A percentile compares a stretch with the other conserved stretches of the same genome.
Conservation (phyloP, 495 filamentous ascomycete genomes). For the Pyrenula aspistea region DNA sequence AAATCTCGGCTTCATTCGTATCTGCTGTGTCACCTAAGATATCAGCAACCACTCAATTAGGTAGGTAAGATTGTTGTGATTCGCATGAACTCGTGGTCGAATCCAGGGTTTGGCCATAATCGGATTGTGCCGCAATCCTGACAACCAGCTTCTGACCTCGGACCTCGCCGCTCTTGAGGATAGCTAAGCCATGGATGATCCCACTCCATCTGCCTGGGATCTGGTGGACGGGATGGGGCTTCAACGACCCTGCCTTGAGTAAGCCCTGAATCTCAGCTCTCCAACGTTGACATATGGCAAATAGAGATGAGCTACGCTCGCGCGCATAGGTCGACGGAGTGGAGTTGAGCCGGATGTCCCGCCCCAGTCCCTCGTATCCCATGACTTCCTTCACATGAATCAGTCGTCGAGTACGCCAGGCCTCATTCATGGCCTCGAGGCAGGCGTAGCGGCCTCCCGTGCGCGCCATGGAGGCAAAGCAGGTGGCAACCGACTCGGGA, state of each 20-base stretch:
- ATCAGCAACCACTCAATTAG: too few species aligned
- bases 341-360: not conserved
- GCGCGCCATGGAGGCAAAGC: slow-evolving; percentile 15
- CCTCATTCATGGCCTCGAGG: slow-evolving; percentile 9
- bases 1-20: too few species aligned
- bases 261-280: slow-evolving; percentile 9
- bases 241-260: slow-evolving; percentile 12
- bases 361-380: not conserved
- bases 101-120: too few species aligned
- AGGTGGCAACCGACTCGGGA: slow-evolving; percentile 8
- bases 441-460: slow-evolving; percentile 17
- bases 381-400: not conserved
- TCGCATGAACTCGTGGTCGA: too few species aligned
- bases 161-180: slow-evolving; percentile 6
- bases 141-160: slow-evolving; percentile 17
- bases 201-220: slow-evolving; percentile 12
- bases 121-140: too few species aligned
- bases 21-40: too few species aligned
- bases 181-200: slow-evolving; percentile 13
- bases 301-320: slow-evolving; percentile 3
- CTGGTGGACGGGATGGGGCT: slow-evolving; percentile 14
- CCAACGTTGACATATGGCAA: slow-evolving; percentile 8
- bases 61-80: too few species aligned
- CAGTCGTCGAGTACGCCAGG: slow-evolving; percentile 2
- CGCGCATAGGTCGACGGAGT: too few species aligned